Evolutionary conservation across 306 rosid genomes (phyloP).

Genomic region (Dicorynia guianensis): DNA sequence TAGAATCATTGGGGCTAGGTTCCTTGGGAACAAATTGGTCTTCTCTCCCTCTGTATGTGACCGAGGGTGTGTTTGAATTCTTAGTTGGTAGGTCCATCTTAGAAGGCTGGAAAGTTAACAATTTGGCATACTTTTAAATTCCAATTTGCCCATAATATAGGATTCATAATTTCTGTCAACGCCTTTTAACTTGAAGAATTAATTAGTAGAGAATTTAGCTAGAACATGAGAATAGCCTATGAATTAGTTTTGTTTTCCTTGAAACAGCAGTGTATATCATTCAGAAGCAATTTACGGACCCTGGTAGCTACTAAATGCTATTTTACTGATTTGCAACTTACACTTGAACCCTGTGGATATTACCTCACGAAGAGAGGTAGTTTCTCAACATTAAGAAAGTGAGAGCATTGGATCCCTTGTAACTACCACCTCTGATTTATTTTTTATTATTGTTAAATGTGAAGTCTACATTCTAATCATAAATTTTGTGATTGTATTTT

Average conservation of each 20-base stretch:
- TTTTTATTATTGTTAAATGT: neutral
- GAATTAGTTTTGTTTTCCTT: neutral
- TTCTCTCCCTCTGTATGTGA: too few species aligned
- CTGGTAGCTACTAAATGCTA: neutral
- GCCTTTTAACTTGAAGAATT: slow-evolving; percentile 1
- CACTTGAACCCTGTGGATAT: slow-evolving; percentile 5
- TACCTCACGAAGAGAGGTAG: neutral
- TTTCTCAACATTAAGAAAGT: neutral
- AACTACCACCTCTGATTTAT: slow-evolving; percentile 3
- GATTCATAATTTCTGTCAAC: slow-evolving; percentile 7
- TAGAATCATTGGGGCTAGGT: too few species aligned
- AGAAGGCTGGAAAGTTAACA: neutral
- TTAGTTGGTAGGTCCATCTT: slow-evolving; percentile 11
- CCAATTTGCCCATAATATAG: slow-evolving; percentile 2
- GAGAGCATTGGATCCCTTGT: slow-evolving; percentile 28
- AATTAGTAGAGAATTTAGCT: neutral
- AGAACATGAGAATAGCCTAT: slow-evolving; percentile 11
- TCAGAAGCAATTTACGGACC: slow-evolving; percentile 4
- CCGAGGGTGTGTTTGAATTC: too few species aligned
- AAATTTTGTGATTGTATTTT: neutral
- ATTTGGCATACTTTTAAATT: neutral
- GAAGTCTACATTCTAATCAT: neutral
- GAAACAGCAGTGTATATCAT: slow-evolving; percentile 2
- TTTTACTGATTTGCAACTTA: slow-evolving; percentile 8
- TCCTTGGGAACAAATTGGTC: too few species aligned